A percentile compares a stretch with the other conserved stretches of the same genome.
These are phyloP conservation scores for Camellia japonica DNA, from an alignment of 148 eudicot genomes.

Conservation along the genomic window DNA sequence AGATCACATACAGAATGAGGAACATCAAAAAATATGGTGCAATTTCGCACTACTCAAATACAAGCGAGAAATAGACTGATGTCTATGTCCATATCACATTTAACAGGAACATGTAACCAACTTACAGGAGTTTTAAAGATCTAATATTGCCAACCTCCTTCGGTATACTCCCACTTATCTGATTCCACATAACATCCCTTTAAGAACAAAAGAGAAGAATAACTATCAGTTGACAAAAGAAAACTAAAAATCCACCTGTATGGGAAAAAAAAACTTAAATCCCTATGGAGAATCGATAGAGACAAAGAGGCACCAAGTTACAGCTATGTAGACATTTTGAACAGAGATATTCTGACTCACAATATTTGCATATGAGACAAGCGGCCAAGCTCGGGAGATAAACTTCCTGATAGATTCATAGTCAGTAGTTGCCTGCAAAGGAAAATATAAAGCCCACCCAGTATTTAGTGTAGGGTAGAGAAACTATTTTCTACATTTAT, in stretches of 20 bases:
- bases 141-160: conserved; percentile 49
- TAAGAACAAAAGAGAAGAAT: conserved; percentile 8
- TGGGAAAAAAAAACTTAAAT: not conserved
- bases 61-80: not conserved
- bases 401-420: conserved; percentile 45
- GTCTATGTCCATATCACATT: not conserved
- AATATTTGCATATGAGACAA: conserved; percentile 42
- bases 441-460: not conserved
- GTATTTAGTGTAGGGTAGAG: not conserved
- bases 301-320: conserved; percentile 8
- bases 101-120: not conserved
- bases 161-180: conserved; percentile 52
- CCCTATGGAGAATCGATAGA: not conserved
- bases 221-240: not conserved
- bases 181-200: conserved; percentile 65
- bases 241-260: not conserved
- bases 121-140: conserved; percentile 47
- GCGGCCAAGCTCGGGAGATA: conserved; percentile 50
- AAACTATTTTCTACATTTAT: not conserved
- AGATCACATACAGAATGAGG: conserved; percentile 5
- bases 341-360: conserved; percentile 27
- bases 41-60: not conserved
- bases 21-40: conserved; percentile 1
- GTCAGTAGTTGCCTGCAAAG: conserved; percentile 38
- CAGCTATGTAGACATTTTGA: not conserved